Evolutionary conservation across 495 filamentous ascomycete species (phyloP).

Genomic region (Astrocystis sublimbata): DNA sequence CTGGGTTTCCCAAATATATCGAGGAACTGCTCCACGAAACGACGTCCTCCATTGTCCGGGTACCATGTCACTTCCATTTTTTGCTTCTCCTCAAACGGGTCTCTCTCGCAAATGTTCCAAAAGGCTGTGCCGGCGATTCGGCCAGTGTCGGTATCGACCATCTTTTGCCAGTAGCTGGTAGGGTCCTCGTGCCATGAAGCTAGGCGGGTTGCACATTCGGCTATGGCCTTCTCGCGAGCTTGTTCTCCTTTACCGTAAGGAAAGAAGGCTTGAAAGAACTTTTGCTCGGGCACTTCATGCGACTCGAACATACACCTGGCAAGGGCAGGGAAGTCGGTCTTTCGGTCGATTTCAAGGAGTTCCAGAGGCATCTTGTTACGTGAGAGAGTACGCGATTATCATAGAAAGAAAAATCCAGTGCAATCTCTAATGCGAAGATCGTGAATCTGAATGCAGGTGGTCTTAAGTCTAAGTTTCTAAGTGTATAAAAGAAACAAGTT

Average conservation of each 20-base stretch:
- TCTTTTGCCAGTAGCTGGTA: conserved; percentile 34
- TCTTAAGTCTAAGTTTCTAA: no score
- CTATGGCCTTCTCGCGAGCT: conserved; percentile 24
- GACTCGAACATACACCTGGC: conserved; percentile 27
- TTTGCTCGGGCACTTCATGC: conserved; percentile 22
- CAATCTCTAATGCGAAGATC: no score
- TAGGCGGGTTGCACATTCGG: conserved; percentile 30
- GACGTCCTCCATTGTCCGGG: conserved; percentile 32
- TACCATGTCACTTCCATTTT: conserved; percentile 36
- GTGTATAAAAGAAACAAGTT: no score
- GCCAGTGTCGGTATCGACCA: conserved; percentile 40
- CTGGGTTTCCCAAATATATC: conserved; percentile 26
- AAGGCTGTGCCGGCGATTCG: conserved; percentile 34
- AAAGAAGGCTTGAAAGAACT: conserved; percentile 28
- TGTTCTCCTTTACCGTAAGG: conserved; percentile 16
- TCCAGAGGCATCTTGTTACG: conserved; percentile 21
- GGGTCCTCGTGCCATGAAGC: conserved; percentile 32
- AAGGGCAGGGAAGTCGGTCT: conserved; percentile 22
- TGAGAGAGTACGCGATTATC: no score
- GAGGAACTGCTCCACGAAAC: conserved; percentile 32
- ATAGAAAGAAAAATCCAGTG: no score
- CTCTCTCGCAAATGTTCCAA: conserved; percentile 40
- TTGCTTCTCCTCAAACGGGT: conserved; percentile 29
- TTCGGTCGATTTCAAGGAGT: conserved; percentile 19
- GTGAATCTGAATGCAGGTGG: no score